These are phyloP conservation scores for Cladosporium sp. DNA, from an alignment of 2,329 filamentous ascomycete genomes.

Conservation along the genomic window DNA sequence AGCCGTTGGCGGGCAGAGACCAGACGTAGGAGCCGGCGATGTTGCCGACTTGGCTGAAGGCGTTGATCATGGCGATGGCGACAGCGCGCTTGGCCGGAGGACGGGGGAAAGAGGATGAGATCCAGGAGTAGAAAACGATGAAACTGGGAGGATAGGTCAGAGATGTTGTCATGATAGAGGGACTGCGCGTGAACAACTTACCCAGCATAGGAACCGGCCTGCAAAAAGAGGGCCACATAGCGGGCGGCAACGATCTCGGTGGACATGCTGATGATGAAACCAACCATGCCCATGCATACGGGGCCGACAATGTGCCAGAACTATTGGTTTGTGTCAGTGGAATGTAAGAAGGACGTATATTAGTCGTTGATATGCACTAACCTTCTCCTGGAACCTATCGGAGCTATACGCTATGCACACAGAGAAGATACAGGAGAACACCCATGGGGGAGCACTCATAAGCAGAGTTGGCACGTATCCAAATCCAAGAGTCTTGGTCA, in stretches of 20 bases:
- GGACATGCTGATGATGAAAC: conserved; percentile 18
- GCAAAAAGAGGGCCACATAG: conserved; percentile 48
- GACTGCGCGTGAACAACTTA: conserved; percentile 44
- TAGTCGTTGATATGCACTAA: not conserved
- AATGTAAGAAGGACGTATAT: not conserved
- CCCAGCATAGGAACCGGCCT: conserved; percentile 58
- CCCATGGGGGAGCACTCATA: conserved; percentile 45
- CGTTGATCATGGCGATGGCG: conserved; percentile 74
- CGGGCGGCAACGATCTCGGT: conserved; percentile 21
- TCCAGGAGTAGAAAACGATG: conserved; percentile 65
- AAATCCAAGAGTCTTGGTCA: conserved; percentile 68
- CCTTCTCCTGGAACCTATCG: conserved; percentile 31
- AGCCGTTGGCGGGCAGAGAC: conserved; percentile 60
- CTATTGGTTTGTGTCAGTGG: conserved; percentile 31
- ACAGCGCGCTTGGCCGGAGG: conserved; percentile 74
- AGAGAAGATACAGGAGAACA: conserved; percentile 24
- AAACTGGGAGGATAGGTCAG: not conserved
- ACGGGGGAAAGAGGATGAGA: conserved; percentile 71
- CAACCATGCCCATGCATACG: conserved; percentile 13
- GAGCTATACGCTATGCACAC: conserved; percentile 26
- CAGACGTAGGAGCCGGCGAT: conserved; percentile 63
- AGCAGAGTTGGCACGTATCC: conserved; percentile 56
- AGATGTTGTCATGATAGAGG: not conserved
- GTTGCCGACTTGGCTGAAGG: conserved; percentile 58
- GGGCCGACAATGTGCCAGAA: conserved; percentile 59